These are phyloP conservation scores for Botrytis hyacinthi DNA, from an alignment of 2,329 filamentous ascomycete genomes.

Conservation along the genomic window DNA sequence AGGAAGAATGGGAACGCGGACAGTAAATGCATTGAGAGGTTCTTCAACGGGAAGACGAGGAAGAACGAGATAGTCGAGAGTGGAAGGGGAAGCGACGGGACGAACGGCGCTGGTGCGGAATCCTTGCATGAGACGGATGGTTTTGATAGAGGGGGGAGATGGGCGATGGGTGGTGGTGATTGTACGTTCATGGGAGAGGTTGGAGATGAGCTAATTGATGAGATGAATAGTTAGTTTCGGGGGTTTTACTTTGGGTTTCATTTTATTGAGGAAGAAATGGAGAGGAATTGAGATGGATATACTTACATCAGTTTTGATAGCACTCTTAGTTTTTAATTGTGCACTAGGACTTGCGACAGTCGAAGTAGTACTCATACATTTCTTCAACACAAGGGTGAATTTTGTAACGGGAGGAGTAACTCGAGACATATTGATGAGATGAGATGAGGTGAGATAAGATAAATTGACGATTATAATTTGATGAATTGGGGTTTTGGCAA, in stretches of 20 bases:
- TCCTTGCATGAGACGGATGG: conserved; percentile 61
- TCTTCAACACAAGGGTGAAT: conserved; percentile 29
- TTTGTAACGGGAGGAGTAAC: conserved; percentile 37
- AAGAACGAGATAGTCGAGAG: conserved; percentile 51
- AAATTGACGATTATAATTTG: background rate
- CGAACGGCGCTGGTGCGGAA: conserved; percentile 51
- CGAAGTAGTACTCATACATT: conserved; percentile 32
- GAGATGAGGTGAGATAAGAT: background rate
- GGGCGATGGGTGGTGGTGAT: conserved; percentile 35
- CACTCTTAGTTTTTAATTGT: conserved; percentile 30
- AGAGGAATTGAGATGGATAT: background rate
- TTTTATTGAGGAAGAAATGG: background rate
- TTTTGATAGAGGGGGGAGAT: conserved; percentile 43
- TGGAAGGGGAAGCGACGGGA: conserved; percentile 36
- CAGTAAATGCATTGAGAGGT: conserved; percentile 17
- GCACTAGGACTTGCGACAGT: conserved; percentile 30
- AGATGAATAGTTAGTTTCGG: conserved; percentile 17
- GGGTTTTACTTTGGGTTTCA: background rate
- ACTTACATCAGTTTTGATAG: conserved; percentile 34
- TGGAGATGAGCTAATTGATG: conserved; percentile 31
- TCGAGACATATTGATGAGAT: conserved; percentile 34
- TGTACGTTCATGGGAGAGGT: conserved; percentile 32
- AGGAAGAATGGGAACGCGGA: conserved; percentile 59
- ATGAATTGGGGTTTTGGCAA: background rate
- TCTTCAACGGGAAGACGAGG: conserved; percentile 44